phyloP scores from a whole-genome alignment of 441 rosid genomes.

The Jatropha podagrica region DNA sequence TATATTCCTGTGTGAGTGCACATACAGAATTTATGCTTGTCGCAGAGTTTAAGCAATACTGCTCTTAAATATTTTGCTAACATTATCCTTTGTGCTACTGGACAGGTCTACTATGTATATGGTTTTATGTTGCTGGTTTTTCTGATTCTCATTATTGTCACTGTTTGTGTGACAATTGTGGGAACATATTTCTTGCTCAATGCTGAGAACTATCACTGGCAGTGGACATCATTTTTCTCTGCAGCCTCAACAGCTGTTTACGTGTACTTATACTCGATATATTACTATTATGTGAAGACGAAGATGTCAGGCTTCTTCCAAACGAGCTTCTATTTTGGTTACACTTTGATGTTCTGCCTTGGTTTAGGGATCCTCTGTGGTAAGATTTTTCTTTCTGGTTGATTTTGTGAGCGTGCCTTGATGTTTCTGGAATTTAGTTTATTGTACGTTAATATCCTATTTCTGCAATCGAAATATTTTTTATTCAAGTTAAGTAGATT shows the following conservation, averaged over 20 bases:
- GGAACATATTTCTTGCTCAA: slow-evolving; percentile 93
- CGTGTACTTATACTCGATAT: slow-evolving; percentile 86
- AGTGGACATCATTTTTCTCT: slow-evolving; percentile 94
- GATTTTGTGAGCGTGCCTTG: not conserved
- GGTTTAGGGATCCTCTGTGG: slow-evolving; percentile 96
- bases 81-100: slow-evolving; percentile 10
- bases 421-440: not conserved
- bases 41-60: not conserved
- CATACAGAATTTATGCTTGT: not conserved
- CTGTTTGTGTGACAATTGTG: slow-evolving; percentile 91
- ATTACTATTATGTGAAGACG: slow-evolving; percentile 88
- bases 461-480: not conserved
- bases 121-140: slow-evolving; percentile 95
- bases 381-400: slow-evolving; percentile 35
- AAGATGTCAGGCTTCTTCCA: slow-evolving; percentile 98
- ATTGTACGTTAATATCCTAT: not conserved
- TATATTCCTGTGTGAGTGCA: not conserved
- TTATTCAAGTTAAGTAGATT: not conserved
- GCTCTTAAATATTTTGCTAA: not conserved
- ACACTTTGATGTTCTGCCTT: slow-evolving; percentile 96
- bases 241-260: slow-evolving; percentile 97
- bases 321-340: slow-evolving; percentile 97
- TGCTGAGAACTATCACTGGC: slow-evolving; percentile 98
- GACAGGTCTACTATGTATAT: slow-evolving; percentile 91
- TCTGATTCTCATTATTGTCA: slow-evolving; percentile 82